Percentiles rank a stretch among this genome's conserved stretches.
Evolutionary conservation across 2,329 filamentous ascomycete genomes (phyloP).

Genomic region (Westerdykella aurantiaca): DNA sequence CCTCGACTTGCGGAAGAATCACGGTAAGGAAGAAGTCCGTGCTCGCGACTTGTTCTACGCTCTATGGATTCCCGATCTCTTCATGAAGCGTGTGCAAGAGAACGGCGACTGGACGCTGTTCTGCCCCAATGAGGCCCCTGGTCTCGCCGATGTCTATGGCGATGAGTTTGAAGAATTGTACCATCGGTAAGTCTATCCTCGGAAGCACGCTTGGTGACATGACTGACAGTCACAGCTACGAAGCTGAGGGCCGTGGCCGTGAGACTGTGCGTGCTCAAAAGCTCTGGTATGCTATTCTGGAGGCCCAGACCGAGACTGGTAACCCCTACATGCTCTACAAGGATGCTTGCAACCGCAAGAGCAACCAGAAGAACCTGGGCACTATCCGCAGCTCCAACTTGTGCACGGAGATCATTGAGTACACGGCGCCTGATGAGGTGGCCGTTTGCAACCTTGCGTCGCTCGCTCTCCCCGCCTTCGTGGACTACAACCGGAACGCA

Average conservation of each 20-base stretch:
- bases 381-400: constrained; percentile 98
- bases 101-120: constrained; percentile 97
- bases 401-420: constrained; percentile 98
- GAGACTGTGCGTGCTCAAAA: constrained; percentile 96
- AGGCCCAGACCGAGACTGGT: constrained; percentile 97
- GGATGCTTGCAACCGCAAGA: constrained; percentile 96
- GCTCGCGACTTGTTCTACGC: constrained; percentile 97
- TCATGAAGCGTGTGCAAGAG: constrained; percentile 99
- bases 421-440: constrained; percentile 94
- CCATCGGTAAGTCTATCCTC: constrained; percentile 47
- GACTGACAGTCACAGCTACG: constrained; percentile 55
- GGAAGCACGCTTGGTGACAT: background rate
- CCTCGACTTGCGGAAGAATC: constrained; percentile 96
- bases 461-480: constrained; percentile 81
- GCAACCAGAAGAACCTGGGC: constrained; percentile 99
- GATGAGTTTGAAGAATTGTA: constrained; percentile 96
- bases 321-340: constrained; percentile 99
- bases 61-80: constrained; percentile 96
- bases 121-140: constrained; percentile 95
- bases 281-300: constrained; percentile 97
- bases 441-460: constrained; percentile 98
- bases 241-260: constrained; percentile 78
- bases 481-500: constrained; percentile 74
- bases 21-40: constrained; percentile 96
- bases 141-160: constrained; percentile 91